Conservation (phyloP, 2,329 filamentous ascomycete genomes). For the Aspergillus sp. region DNA sequence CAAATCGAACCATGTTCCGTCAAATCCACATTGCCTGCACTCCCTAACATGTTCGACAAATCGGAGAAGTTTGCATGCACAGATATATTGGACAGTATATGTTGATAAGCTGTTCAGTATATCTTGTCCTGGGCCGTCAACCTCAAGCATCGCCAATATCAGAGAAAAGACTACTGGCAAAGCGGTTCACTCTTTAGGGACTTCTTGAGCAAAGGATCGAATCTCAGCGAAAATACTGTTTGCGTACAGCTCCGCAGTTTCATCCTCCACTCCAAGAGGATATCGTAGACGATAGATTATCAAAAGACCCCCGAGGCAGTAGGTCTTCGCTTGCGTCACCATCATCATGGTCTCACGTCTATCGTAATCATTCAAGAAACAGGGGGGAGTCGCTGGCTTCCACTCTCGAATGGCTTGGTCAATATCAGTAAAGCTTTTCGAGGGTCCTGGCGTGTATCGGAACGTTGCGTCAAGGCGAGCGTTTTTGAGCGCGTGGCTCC, state of each 20-base stretch:
- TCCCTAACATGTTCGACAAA: no score
- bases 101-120: no score
- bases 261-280: background rate
- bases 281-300: constrained; percentile 10
- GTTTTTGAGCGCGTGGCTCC: background rate
- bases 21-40: no score
- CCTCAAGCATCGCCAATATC: no score
- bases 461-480: no score
- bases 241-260: constrained; percentile 1
- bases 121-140: no score
- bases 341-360: constrained; percentile 3
- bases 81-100: no score
- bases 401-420: background rate
- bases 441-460: background rate
- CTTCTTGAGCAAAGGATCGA: no score
- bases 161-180: no score
- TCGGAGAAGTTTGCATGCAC: no score
- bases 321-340: constrained; percentile 10
- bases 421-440: background rate
- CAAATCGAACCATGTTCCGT: no score
- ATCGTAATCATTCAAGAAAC: background rate
- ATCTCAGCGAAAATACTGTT: constrained; percentile 2
- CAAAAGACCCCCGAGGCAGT: constrained; percentile 2
- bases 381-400: background rate
- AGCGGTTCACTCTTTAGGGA: no score